Evolutionary conservation across 306 rosid genomes (phyloP), one percentile per base, ranked within the genome.

Genomic region (Cicer chorassanicum): DNA sequence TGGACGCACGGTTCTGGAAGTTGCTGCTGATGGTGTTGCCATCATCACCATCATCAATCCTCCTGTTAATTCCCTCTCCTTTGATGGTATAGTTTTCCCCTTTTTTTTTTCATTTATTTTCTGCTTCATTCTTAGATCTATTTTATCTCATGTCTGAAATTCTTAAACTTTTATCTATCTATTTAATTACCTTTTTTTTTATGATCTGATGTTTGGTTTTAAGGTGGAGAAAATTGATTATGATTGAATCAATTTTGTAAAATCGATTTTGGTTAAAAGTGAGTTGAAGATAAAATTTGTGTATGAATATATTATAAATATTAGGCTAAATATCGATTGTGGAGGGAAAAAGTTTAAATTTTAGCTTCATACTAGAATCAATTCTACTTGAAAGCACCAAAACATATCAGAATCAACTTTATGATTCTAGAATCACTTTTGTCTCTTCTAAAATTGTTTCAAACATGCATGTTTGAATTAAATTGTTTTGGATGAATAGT

Each of bases 31-130:
- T 62, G 99, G 99, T 4, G 88, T 95, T 14, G 99, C 91, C 77
- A 24, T 95, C 77, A 90, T 95, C 87, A 92, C 98, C 68, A 81
- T 95, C 85, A 66, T 88, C 83, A 85, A 95, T 56, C 99, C 99
- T 74, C 99, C 99, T 38, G 97, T 95, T 65, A 95, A 95, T 84
- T 90, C 99, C 10, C 99, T 95, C 75, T 90, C 99, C 6, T 83
- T 89, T 42, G 98, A 92, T 68, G 99, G 99, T 92, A 89, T 15
- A 1, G 5, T 6, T 38, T 38, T 21, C 45, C 11, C 7, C 12
- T 55, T 29, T 7, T 16, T 40, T n/a, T 16, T 16, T 77, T n/a
- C 14, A 40, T 63, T 63, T 34, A 13, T 41, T 16, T 45, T 15
- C 56, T 51, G 1, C 4, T 49, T 5, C 44, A 1, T 49, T 5